Evolutionary conservation across 164 flowering plant genomes (phyloP).

Genomic region (Akebia trifoliata): DNA sequence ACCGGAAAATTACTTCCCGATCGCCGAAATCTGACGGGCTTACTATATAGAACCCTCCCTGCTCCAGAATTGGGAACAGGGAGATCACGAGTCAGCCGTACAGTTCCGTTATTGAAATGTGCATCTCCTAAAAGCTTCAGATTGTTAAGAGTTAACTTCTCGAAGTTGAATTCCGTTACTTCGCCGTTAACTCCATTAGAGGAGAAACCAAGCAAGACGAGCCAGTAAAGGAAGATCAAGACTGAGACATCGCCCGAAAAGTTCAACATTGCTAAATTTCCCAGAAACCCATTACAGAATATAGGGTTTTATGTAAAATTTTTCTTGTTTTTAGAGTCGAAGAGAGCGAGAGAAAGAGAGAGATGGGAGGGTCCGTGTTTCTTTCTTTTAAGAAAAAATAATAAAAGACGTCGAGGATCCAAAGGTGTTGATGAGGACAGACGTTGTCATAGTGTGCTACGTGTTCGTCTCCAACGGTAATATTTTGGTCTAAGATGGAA

Average conservation of each 20-base stretch:
- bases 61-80: constrained; percentile 77
- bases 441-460: no score
- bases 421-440: background rate
- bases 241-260: background rate
- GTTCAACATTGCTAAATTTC: constrained; percentile 26
- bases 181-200: constrained; percentile 9
- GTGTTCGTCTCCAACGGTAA: no score
- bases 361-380: background rate
- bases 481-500: no score
- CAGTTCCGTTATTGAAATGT: constrained; percentile 58
- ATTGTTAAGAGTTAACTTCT: constrained; percentile 46
- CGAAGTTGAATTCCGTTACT: constrained; percentile 59
- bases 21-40: constrained; percentile 58
- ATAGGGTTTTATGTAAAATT: background rate
- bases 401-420: background rate
- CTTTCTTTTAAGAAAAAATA: background rate
- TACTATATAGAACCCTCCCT: constrained; percentile 57
- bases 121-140: constrained; percentile 86
- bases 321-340: background rate
- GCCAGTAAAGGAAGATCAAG: background rate
- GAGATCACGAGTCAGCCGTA: constrained; percentile 69
- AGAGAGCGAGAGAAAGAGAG: constrained; percentile 1
- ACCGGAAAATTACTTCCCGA: constrained; percentile 28
- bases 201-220: constrained; percentile 15
- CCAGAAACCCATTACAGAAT: constrained; percentile 19